phyloP scores from a whole-genome alignment of 106 monocot genomes.

The Dendrobium huoshanense region DNA sequence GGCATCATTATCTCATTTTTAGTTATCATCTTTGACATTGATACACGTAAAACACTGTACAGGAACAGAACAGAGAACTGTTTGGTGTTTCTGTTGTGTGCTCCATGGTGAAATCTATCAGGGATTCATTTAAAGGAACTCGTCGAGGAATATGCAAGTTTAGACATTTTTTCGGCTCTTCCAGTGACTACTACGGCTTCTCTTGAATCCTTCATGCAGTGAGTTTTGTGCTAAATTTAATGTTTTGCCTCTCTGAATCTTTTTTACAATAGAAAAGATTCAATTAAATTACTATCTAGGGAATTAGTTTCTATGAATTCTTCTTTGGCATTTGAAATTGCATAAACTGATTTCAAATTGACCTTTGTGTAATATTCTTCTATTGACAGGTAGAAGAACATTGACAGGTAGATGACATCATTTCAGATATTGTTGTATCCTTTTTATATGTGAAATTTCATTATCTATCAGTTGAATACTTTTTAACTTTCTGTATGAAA shows the following conservation, averaged over 20 bases:
- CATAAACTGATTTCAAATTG: no score
- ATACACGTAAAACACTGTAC: conserved; percentile 4
- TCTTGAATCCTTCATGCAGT: not conserved
- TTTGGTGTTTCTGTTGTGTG: conserved; percentile 32
- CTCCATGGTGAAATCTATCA: conserved; percentile 82
- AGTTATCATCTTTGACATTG: not conserved
- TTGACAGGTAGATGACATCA: no score
- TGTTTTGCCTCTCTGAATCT: not conserved
- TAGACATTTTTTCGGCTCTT: conserved; percentile 7
- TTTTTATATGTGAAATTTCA: no score
- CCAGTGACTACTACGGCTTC: not conserved
- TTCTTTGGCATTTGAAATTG: no score
- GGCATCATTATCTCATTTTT: not conserved
- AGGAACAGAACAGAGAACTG: conserved; percentile 53
- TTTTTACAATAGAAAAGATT: not conserved
- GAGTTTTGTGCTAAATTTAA: not conserved
- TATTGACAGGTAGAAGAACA: no score
- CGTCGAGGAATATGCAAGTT: conserved; percentile 90
- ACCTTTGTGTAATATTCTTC: no score
- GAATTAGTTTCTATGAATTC: not conserved
- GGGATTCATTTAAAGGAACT: conserved; percentile 48
- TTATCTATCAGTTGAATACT: no score
- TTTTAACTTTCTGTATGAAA: no score
- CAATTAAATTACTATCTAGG: not conserved
- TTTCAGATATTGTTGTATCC: no score